Percentiles rank a stretch among this genome's conserved stretches.
phyloP scores from a whole-genome alignment of 75 land plant species.

The Pinus albicaulis region DNA sequence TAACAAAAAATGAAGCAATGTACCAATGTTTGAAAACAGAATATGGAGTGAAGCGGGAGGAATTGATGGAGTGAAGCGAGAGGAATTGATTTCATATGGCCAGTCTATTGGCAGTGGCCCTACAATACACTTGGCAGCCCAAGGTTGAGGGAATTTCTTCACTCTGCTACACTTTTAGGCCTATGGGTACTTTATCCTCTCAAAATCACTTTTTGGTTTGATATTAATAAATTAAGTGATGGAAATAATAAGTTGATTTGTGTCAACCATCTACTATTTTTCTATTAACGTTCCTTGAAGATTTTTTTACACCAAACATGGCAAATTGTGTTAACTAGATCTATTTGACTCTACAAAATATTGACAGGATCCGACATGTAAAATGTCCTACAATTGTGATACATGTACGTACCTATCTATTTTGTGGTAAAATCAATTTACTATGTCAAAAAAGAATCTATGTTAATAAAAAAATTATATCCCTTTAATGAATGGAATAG shows the following conservation, averaged over 20 bases:
- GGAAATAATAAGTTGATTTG: background rate
- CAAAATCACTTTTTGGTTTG: constrained; percentile 90
- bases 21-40: constrained; percentile 77
- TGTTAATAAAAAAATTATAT: background rate
- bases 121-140: constrained; percentile 82
- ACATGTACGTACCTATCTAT: constrained; percentile 19
- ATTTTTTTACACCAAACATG: background rate
- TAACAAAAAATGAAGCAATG: constrained; percentile 90
- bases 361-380: constrained; percentile 23
- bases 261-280: background rate
- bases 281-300: background rate
- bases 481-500: background rate
- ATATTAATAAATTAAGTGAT: constrained; percentile 73
- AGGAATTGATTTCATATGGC: constrained; percentile 82
- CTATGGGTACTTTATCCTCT: constrained; percentile 86
- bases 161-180: constrained; percentile 90
- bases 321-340: background rate
- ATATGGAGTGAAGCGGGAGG: constrained; percentile 75
- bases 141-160: constrained; percentile 71
- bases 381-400: constrained; percentile 29
- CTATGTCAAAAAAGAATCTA: background rate
- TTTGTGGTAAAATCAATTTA: background rate
- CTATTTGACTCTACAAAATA: constrained; percentile 18
- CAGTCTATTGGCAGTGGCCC: constrained; percentile 98
- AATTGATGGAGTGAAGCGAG: constrained; percentile 76